Conservation (phyloP, 768 basidiomycete genomes). For the Fomitopsis serialis region DNA sequence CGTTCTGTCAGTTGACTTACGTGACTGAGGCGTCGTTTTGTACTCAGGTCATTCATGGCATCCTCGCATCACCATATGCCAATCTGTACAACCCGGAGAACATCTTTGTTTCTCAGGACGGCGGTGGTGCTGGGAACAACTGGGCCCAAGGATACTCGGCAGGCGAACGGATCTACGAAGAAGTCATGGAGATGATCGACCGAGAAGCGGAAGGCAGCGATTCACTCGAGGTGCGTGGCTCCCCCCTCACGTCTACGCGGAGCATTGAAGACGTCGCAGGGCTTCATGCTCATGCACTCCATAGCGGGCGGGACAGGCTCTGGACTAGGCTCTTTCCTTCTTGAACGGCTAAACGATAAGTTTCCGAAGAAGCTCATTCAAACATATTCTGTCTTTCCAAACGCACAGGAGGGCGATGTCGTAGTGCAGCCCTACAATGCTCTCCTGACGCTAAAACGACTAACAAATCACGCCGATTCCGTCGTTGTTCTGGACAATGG, state of each 20-base stretch:
- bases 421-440: constrained; percentile 99
- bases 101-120: constrained; percentile 92
- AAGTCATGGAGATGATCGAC: constrained; percentile 98
- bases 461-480: constrained; percentile 94
- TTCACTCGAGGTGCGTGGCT: constrained; percentile 70
- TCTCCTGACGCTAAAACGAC: constrained; percentile 83
- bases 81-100: constrained; percentile 97
- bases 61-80: constrained; percentile 82
- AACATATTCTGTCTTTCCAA: constrained; percentile 98
- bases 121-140: constrained; percentile 98
- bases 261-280: constrained; percentile 42
- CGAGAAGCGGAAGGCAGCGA: constrained; percentile 97
- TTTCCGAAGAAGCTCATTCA: constrained; percentile 99
- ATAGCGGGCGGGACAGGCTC: constrained; percentile 99
- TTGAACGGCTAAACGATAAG: constrained; percentile 94
- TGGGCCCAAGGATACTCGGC: constrained; percentile 94
- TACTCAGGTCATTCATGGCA: constrained; percentile 89
- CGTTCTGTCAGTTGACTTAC: too few species aligned
- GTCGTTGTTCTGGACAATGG: constrained; percentile 98
- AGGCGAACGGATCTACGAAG: constrained; percentile 90
- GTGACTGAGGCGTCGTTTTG: background rate
- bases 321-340: constrained; percentile 94
- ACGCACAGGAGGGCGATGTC: constrained; percentile 89
- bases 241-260: background rate
- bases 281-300: constrained; percentile 98